Conservation (phyloP, 2,329 filamentous ascomycete genomes). For the Remersonia thermophila region DNA sequence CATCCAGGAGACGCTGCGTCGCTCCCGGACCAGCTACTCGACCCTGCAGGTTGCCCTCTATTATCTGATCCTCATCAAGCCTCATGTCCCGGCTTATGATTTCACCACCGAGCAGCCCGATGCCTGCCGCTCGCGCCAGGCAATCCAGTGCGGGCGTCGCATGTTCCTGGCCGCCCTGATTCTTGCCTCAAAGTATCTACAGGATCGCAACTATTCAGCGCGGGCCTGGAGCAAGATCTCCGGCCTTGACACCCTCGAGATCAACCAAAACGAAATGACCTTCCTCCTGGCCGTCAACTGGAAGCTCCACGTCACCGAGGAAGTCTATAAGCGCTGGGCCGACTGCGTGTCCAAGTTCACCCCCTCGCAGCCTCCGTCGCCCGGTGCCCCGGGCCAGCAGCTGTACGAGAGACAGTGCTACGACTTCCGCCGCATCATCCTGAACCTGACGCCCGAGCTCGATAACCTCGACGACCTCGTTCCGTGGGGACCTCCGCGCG, state of each 20-base stretch:
- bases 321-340: conserved; percentile 84
- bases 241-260: conserved; percentile 82
- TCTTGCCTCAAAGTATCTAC: conserved; percentile 91
- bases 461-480: conserved; percentile 46
- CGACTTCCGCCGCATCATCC: conserved; percentile 48
- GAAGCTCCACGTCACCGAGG: conserved; percentile 86
- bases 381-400: conserved; percentile 32
- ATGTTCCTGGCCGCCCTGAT: conserved; percentile 97
- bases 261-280: conserved; percentile 91
- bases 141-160: conserved; percentile 86
- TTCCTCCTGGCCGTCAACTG: conserved; percentile 85
- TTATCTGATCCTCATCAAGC: conserved; percentile 88
- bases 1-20: conserved; percentile 90
- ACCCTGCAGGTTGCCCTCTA: conserved; percentile 94
- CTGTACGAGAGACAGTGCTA: conserved; percentile 33
- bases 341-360: conserved; percentile 82
- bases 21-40: conserved; percentile 93
- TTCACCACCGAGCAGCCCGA: conserved; percentile 77
- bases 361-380: conserved; percentile 47
- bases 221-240: conserved; percentile 99
- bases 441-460: conserved; percentile 43
- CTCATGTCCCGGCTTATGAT: conserved; percentile 70
- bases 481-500: conserved; percentile 22
- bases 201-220: conserved; percentile 95
- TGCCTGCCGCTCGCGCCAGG: conserved; percentile 59